These are phyloP conservation scores for Magnusiomyces magnusii DNA, from an alignment of 1,139 yeast species.

Conservation along the genomic window DNA sequence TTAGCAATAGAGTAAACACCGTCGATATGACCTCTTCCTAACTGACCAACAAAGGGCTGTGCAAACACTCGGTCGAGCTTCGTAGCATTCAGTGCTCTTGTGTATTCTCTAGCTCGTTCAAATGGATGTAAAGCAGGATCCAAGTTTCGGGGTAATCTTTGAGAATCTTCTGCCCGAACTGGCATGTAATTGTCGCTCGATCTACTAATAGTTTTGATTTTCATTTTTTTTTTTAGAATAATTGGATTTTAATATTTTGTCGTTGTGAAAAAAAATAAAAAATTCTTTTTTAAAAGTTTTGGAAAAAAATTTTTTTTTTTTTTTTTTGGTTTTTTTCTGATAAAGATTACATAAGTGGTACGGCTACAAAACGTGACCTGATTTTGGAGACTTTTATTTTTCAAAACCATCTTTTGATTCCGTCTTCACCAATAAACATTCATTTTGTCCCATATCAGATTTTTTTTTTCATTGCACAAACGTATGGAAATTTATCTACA, in stretches of 20 bases:
- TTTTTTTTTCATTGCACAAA: too few relatives aligned
- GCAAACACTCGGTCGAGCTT: constrained; percentile 96
- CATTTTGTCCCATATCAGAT: too few relatives aligned
- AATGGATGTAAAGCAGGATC: constrained; percentile 96
- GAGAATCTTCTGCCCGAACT: constrained; percentile 81
- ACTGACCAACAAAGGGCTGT: constrained; percentile 90
- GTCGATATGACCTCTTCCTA: constrained; percentile 92
- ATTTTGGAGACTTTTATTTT: too few relatives aligned
- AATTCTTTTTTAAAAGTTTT: not conserved
- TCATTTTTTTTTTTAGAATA: constrained; percentile 35
- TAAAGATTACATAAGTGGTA: too few relatives aligned
- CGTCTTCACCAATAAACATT: too few relatives aligned
- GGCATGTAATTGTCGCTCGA: constrained; percentile 91
- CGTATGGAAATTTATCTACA: too few relatives aligned
- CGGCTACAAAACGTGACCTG: too few relatives aligned
- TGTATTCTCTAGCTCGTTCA: constrained; percentile 94
- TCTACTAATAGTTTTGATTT: constrained; percentile 83
- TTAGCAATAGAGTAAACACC: constrained; percentile 90
- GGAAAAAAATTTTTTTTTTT: too few relatives aligned
- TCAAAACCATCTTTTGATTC: too few relatives aligned
- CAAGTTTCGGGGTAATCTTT: constrained; percentile 79
- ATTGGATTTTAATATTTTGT: not conserved
- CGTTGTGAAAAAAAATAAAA: not conserved
- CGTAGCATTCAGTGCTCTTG: constrained; percentile 90
- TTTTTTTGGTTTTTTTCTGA: too few relatives aligned